Evolutionary conservation across 148 eudicot species (phyloP), one percentile per base, ranked within the genome.

Genomic region (Vaccinium darrowii): DNA sequence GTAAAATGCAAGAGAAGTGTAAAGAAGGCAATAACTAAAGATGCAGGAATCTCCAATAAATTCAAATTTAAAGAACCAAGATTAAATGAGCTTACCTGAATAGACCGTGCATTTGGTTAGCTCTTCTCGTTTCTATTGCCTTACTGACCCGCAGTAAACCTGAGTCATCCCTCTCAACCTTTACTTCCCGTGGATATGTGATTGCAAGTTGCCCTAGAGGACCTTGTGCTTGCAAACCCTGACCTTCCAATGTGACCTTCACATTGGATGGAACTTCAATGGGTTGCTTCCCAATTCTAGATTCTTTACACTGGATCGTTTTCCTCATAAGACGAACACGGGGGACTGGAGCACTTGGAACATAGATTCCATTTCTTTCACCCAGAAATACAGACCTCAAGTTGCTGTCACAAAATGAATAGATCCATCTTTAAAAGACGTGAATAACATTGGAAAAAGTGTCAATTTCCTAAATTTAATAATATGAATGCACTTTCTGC

Each of bases 91-190:
- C 43, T 43, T 88, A 93, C 99, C 99, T 92, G 91, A 96, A 96
- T 84, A 96, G 91, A 50, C 99, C 99, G 85, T 96, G 99, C 99
- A 96, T 94, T 90, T 96, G 94, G 84, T 91, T 94, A 19, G 99
- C 99, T 87, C 95, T 90, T 87, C 95, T 88, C 30, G 99, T 92
- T 84, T 94, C 99, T 52, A 92, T 84, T 19, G 99, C 91, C 87
- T 92, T 96, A 82, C 82, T 90, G 49, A 96, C 95, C 87, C 88
- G 88, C 71, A 94, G 87, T 65, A 84, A 21, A 62, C 97, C 98
- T 30, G 95, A 86, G 19, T 94, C 99, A 72, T 94, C 90, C 88
- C 85, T 91, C 86, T 92, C 92, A 73, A 96, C 81, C 86, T 83
- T 79, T 49, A 96, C 93, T 88, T 96, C 99, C 76, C 93, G 90